Evolutionary conservation across 495 filamentous ascomycete species (phyloP).

Genomic region (Penicillium mononematosum): DNA sequence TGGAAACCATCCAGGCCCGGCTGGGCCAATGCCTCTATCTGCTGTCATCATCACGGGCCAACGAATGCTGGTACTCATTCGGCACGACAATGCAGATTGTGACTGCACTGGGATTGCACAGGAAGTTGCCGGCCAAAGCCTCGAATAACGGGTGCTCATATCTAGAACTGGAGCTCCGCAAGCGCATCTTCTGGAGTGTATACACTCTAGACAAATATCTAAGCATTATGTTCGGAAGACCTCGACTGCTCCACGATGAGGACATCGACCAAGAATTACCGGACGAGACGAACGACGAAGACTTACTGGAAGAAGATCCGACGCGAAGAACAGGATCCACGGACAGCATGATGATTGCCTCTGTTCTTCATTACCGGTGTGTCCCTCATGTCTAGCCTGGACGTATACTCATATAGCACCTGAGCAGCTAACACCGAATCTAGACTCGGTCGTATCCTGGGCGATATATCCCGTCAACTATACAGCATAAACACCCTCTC

Average conservation of each 20-base stretch:
- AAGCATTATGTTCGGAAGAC: slow-evolving; percentile 54
- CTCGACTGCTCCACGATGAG: slow-evolving; percentile 52
- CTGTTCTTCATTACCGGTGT: slow-evolving; percentile 46
- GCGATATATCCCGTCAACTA: slow-evolving; percentile 48
- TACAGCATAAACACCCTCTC: slow-evolving; percentile 47
- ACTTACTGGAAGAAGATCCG: slow-evolving; percentile 47
- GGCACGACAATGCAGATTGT: slow-evolving; percentile 48
- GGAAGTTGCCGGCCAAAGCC: slow-evolving; percentile 34
- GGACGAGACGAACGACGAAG: slow-evolving; percentile 52
- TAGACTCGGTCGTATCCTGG: slow-evolving; percentile 46
- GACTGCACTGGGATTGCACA: slow-evolving; percentile 45
- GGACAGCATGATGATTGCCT: slow-evolving; percentile 50
- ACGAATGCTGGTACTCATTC: slow-evolving; percentile 52
- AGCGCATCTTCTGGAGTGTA: slow-evolving; percentile 57
- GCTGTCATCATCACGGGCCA: slow-evolving; percentile 47
- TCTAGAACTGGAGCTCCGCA: slow-evolving; percentile 44
- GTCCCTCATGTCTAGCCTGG: slow-evolving; percentile 1
- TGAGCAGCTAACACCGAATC: slow-evolving; percentile 1
- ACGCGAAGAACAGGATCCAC: slow-evolving; percentile 31
- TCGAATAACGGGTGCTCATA: slow-evolving; percentile 34
- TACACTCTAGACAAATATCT: slow-evolving; percentile 59
- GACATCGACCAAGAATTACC: slow-evolving; percentile 55
- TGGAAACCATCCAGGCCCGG: slow-evolving; percentile 47
- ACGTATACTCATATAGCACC: background rate
- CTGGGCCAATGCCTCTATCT: slow-evolving; percentile 48